Percentiles rank a stretch among this genome's conserved stretches.
phyloP scores from a whole-genome alignment of 345 rosid species.

The Eucalyptus globulus region DNA sequence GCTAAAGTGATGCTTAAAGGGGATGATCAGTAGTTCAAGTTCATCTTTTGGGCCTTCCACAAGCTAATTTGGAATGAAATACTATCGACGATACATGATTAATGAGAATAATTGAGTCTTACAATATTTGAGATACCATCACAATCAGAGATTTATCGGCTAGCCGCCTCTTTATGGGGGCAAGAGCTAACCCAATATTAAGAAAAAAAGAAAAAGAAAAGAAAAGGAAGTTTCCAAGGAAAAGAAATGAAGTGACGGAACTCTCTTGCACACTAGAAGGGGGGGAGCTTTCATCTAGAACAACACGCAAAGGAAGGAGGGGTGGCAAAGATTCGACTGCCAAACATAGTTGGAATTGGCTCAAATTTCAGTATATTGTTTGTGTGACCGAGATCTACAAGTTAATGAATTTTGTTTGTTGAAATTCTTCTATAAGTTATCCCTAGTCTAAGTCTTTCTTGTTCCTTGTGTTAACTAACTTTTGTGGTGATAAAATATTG shows the following conservation, averaged over 20 bases:
- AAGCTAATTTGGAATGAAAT: background rate
- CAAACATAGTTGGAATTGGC: background rate
- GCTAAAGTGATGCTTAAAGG: background rate
- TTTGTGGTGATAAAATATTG: background rate
- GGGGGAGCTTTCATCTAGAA: background rate
- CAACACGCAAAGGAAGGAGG: background rate
- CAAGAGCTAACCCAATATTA: background rate
- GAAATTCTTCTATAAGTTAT: background rate
- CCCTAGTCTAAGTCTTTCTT: background rate
- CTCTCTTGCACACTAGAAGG: background rate
- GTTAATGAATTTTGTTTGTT: too few species aligned
- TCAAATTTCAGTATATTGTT: too few species aligned
- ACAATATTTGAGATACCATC: background rate
- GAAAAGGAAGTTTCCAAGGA: background rate
- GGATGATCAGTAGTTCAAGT: background rate
- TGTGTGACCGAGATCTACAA: background rate
- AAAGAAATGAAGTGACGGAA: background rate
- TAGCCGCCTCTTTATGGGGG: background rate
- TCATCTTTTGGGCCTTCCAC: background rate
- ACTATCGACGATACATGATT: background rate
- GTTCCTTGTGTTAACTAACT: background rate
- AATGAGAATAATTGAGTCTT: background rate
- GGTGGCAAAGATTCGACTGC: background rate
- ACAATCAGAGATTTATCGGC: background rate
- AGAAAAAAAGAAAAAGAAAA: too few species aligned